These are phyloP conservation scores for Phaeomoniella chlamydospora DNA, from an alignment of 2,329 filamentous ascomycete genomes.

Conservation along the genomic window DNA sequence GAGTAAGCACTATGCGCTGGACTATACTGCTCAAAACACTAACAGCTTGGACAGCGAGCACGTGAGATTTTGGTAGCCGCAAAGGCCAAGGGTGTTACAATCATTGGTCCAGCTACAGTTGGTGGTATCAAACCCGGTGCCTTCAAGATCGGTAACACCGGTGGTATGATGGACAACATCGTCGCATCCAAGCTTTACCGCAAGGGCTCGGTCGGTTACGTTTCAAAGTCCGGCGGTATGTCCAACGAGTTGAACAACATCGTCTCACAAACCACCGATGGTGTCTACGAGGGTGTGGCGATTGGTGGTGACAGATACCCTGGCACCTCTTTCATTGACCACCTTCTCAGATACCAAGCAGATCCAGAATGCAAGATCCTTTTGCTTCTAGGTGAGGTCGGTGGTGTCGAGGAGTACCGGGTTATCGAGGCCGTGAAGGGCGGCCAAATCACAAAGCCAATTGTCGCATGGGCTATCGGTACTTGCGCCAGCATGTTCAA, in stretches of 20 bases:
- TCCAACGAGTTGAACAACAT: constrained; percentile 99
- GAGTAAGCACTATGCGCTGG: constrained; percentile 45
- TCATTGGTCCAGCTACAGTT: constrained; percentile 95
- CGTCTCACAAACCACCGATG: constrained; percentile 86
- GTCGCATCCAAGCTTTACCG: constrained; percentile 99
- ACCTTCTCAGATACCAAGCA: constrained; percentile 88
- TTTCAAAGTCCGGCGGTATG: constrained; percentile 99
- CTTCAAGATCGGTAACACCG: constrained; percentile 99
- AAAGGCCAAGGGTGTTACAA: constrained; percentile 96
- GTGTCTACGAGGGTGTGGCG: constrained; percentile 97
- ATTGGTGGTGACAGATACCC: constrained; percentile 99
- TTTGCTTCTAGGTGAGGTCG: constrained; percentile 89
- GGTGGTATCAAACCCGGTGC: constrained; percentile 98
- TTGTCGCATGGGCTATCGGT: constrained; percentile 98
- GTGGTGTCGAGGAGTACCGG: constrained; percentile 99
- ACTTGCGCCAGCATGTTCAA: constrained; percentile 99
- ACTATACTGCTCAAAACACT: background rate
- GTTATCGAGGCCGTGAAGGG: constrained; percentile 96
- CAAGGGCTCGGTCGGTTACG: constrained; percentile 95
- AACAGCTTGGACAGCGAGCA: constrained; percentile 49
- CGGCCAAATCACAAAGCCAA: constrained; percentile 91
- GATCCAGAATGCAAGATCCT: constrained; percentile 98
- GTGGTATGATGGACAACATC: constrained; percentile 99
- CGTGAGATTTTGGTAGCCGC: constrained; percentile 96
- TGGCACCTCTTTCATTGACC: constrained; percentile 98